These are phyloP conservation scores for Rhodofomes roseus DNA, from an alignment of 1,284 basidiomycete species.

Conservation along the genomic window DNA sequence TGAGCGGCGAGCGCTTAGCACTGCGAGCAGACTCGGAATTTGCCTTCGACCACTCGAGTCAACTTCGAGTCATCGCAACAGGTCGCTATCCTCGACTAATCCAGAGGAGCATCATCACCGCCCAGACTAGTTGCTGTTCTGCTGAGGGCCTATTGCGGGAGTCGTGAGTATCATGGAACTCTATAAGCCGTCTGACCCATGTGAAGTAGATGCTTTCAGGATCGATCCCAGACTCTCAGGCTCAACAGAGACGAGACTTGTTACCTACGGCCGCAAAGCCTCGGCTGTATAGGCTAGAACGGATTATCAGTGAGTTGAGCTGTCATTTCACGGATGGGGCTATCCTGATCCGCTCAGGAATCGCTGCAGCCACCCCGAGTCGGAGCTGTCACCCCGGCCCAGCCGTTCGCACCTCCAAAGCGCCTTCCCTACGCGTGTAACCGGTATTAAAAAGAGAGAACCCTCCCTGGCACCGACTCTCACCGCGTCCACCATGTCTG, in stretches of 20 bases:
- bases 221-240: background rate
- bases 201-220: background rate
- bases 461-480: background rate
- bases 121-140: no score
- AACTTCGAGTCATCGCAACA: no score
- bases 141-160: background rate
- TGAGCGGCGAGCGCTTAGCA: no score
- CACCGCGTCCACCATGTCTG: conserved; percentile 22
- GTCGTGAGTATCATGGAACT: background rate
- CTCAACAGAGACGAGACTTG: background rate
- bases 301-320: background rate
- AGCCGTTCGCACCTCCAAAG: background rate
- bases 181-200: background rate
- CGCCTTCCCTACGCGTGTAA: background rate
- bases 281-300: background rate
- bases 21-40: no score
- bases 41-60: no score
- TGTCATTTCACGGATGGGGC: background rate
- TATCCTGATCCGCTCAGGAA: background rate
- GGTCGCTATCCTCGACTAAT: no score
- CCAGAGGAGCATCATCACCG: no score
- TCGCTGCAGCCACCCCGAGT: conserved; percentile 3
- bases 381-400: conserved; percentile 5
- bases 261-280: background rate
- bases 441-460: background rate